Evolutionary conservation across 257 asterid species (phyloP).

Genomic region (Datura wrightii): DNA sequence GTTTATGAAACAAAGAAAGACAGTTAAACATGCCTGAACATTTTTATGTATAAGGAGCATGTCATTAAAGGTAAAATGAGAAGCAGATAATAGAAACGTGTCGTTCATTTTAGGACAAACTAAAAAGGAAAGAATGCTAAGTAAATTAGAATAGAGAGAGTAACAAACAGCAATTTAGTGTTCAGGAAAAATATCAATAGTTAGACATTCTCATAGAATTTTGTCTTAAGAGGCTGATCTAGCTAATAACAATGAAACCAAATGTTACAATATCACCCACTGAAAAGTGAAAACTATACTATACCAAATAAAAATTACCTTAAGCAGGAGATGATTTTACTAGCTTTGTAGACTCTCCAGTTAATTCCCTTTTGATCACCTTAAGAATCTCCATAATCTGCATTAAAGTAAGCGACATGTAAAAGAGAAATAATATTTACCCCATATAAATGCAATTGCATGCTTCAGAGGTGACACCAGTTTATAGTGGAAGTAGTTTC

Average conservation of each 20-base stretch:
- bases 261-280: conserved; percentile 18
- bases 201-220: neutral
- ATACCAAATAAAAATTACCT: conserved; percentile 33
- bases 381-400: conserved; percentile 82
- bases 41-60: neutral
- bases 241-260: neutral
- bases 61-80: neutral
- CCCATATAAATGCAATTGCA: conserved; percentile 28
- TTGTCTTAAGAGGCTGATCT: conserved; percentile 1
- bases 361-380: conserved; percentile 82
- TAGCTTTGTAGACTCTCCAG: conserved; percentile 65
- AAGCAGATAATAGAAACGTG: neutral
- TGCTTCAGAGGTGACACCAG: neutral
- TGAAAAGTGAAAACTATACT: neutral
- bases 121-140: neutral
- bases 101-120: neutral
- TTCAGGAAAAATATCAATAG: conserved; percentile 3
- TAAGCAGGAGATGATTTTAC: conserved; percentile 34
- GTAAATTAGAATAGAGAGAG: neutral
- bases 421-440: conserved; percentile 17
- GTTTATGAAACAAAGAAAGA: neutral
- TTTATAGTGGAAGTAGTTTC: neutral
- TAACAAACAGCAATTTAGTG: neutral
- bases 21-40: neutral
- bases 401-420: conserved; percentile 28